Percentiles rank a stretch among this genome's conserved stretches.
Conservation (phyloP, 2,329 filamentous ascomycete species). For the Beauveria scarabaeidicola region DNA sequence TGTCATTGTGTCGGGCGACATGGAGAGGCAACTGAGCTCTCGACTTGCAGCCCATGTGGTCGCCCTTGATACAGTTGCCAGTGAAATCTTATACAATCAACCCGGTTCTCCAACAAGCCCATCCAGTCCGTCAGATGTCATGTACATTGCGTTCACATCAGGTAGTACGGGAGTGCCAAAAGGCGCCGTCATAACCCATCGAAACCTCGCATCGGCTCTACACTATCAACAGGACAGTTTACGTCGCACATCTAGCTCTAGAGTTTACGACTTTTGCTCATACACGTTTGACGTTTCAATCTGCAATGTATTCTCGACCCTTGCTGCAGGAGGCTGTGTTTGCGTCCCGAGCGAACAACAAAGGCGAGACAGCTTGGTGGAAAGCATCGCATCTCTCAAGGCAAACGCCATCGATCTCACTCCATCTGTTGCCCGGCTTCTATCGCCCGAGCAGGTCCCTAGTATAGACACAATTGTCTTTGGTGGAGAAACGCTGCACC, state of each 20-base stretch:
- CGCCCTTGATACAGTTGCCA: neutral
- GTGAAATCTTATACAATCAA: neutral
- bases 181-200: neutral
- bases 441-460: neutral
- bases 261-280: neutral
- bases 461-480: neutral
- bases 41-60: neutral
- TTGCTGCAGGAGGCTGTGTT: neutral
- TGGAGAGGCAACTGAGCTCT: neutral
- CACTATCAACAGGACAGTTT: neutral
- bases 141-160: neutral
- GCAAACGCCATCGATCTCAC: neutral
- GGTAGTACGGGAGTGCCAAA: neutral
- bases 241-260: neutral
- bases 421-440: neutral
- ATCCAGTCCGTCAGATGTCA: neutral
- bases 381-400: neutral
- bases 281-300: neutral
- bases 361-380: neutral
- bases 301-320: neutral
- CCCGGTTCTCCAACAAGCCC: neutral
- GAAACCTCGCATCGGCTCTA: neutral
- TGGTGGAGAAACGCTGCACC: neutral
- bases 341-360: neutral
- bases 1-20: neutral